phyloP scores from a whole-genome alignment of 139 green algal genomes.

The Pycnococcus provasolii region DNA sequence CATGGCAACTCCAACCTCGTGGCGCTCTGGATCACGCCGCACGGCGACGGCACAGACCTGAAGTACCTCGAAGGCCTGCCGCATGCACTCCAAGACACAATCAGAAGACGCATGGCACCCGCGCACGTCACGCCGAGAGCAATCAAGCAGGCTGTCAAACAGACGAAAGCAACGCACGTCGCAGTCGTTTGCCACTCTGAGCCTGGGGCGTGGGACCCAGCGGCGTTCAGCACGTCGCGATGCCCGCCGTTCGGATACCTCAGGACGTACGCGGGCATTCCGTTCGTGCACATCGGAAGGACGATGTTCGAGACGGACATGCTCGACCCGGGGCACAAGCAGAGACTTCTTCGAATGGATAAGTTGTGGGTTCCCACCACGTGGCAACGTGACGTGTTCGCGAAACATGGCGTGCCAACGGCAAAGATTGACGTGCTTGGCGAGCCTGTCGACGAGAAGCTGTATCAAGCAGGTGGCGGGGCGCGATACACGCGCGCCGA shows the following conservation, averaged over 20 bases:
- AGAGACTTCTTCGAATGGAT: slow-evolving; percentile 12
- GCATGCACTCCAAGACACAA: background rate
- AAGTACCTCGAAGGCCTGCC: background rate
- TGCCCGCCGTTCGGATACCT: slow-evolving; percentile 27
- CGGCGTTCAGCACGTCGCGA: slow-evolving; percentile 26
- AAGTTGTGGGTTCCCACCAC: slow-evolving; percentile 16
- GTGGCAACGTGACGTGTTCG: background rate
- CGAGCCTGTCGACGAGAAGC: background rate
- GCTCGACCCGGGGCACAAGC: slow-evolving; percentile 27
- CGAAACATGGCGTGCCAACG: background rate
- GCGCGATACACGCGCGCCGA: too few species aligned
- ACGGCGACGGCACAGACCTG: background rate
- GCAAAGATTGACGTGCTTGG: background rate
- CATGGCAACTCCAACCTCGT: background rate
- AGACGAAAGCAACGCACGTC: background rate
- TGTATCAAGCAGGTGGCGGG: background rate
- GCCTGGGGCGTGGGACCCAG: slow-evolving; percentile 32
- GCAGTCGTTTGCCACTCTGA: slow-evolving; percentile 35
- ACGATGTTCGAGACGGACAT: slow-evolving; percentile 45
- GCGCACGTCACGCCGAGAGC: too few species aligned
- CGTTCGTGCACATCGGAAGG: slow-evolving; percentile 23
- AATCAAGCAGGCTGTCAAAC: background rate
- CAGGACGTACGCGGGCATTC: background rate
- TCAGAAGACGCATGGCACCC: too few species aligned
- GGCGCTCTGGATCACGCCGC: background rate